Conservation (phyloP, 1,284 basidiomycete species). For the Lignosus rhinocerotis region DNA sequence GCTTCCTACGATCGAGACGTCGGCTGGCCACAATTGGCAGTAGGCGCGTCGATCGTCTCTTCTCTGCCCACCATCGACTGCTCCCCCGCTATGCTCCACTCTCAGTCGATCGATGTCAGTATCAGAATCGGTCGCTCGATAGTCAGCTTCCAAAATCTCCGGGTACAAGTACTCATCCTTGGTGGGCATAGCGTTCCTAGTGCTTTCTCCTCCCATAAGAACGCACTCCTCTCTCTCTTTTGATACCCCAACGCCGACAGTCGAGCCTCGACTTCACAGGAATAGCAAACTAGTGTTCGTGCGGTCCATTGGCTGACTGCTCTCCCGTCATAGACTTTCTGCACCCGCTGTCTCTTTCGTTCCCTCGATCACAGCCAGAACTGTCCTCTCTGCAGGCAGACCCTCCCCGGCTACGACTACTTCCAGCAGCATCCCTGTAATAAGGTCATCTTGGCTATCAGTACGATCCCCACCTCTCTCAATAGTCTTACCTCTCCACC, state of each 20-base stretch:
- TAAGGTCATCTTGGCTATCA: constrained; percentile 64
- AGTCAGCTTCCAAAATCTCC: background rate
- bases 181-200: too few relatives aligned
- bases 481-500: background rate
- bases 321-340: constrained; percentile 71
- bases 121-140: background rate
- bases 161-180: background rate
- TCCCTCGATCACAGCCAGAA: constrained; percentile 82
- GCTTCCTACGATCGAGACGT: constrained; percentile 5
- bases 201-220: too few relatives aligned
- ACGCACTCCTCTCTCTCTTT: too few relatives aligned
- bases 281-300: too few relatives aligned
- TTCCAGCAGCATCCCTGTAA: constrained; percentile 80
- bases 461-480: constrained; percentile 45
- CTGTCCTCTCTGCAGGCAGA: constrained; percentile 86
- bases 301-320: constrained; percentile 1
- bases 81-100: background rate
- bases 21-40: background rate
- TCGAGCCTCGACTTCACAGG: too few relatives aligned
- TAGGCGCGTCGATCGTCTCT: background rate
- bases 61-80: background rate
- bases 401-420: constrained; percentile 75
- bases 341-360: constrained; percentile 84
- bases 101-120: constrained; percentile 10
- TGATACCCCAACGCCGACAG: too few relatives aligned